Conservation (phyloP, 2,329 filamentous ascomycete genomes). For the Colletotrichum tamarilloi region DNA sequence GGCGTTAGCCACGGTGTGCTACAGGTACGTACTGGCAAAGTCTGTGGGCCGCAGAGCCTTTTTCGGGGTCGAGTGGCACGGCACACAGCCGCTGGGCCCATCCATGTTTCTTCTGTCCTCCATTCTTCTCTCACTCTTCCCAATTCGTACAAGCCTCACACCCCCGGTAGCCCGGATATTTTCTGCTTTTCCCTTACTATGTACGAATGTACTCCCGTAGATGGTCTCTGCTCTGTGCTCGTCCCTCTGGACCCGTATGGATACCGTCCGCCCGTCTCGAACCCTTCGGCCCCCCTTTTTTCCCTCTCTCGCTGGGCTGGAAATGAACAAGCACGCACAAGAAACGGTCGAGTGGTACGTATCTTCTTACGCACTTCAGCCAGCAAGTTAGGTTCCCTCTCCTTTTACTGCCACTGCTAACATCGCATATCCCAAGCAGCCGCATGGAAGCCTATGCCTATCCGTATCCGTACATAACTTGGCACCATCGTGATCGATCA, state of each 20-base stretch:
- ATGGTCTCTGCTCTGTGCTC: slow-evolving; percentile 1
- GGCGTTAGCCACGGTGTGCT: slow-evolving; percentile 30
- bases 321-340: slow-evolving; percentile 10
- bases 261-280: slow-evolving; percentile 15
- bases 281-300: background rate
- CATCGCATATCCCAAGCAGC: background rate
- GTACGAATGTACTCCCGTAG: no score
- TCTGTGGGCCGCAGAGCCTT: slow-evolving; percentile 32
- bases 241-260: slow-evolving; percentile 6
- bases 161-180: slow-evolving; percentile 31
- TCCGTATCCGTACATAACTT: background rate
- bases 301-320: background rate
- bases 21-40: slow-evolving; percentile 2
- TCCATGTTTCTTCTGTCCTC: slow-evolving; percentile 25
- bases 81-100: slow-evolving; percentile 27
- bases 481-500: background rate
- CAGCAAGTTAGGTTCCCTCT: background rate
- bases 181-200: slow-evolving; percentile 11
- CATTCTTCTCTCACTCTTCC: slow-evolving; percentile 28
- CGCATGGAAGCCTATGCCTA: background rate
- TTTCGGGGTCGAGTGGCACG: slow-evolving; percentile 34
- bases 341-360: slow-evolving; percentile 22
- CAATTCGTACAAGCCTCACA: slow-evolving; percentile 24
- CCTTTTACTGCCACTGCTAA: background rate
- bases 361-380: background rate